Base-by-base conservation (phyloP, 257 asterid species). In the Solanum sejunctum region DNA sequence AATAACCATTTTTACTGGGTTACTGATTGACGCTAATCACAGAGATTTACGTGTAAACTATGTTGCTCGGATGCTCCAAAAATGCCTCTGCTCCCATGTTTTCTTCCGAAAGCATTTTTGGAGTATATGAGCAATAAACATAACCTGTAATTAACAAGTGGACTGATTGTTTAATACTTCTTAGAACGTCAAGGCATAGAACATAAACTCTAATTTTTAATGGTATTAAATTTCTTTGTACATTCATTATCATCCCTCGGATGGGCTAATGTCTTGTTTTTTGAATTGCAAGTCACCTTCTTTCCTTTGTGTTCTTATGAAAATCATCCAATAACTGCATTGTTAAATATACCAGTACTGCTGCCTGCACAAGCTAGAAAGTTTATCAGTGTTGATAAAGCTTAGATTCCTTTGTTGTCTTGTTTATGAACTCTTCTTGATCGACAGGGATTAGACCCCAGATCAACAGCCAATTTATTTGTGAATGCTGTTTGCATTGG, bases 391-490 rank as follows among this genome's bases (percentile, higher is more conserved):
- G 21, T 66, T 66, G 73, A 32, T 66, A 66, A 66, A 28, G 2
- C 45, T 66, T n/a, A 32, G 21, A 66, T 66, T 66, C 21, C 12
- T 32, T 66, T 3, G 13, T 7, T 15, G 73, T 28, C 47, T 28
- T 66, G 18, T 7, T 66, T 28, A 66, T 66, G 47, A 28, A 28
- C 47, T 66, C 67, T 81, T 43, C 75, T 58, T 32, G 72, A 32
- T 43, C 72, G 64, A 12, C 85, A 96, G 99, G 99, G 99, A 9
- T 51, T 96, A 79, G 99, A 95, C 84, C 98, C 99, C 2, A 89
- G 98, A 92, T 93, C 97, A 23, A 96, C 98, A 1, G 97, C 97
- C 84, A 92, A 93, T 90, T 91, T 96, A 26, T 96, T 96, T 91
- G 49, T 91, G 28, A 91, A 93, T 82, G 95, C 97, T 72, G 91